These are phyloP conservation scores for Marasmius oreades DNA, from an alignment of 1,284 basidiomycete genomes.

Conservation along the genomic window DNA sequence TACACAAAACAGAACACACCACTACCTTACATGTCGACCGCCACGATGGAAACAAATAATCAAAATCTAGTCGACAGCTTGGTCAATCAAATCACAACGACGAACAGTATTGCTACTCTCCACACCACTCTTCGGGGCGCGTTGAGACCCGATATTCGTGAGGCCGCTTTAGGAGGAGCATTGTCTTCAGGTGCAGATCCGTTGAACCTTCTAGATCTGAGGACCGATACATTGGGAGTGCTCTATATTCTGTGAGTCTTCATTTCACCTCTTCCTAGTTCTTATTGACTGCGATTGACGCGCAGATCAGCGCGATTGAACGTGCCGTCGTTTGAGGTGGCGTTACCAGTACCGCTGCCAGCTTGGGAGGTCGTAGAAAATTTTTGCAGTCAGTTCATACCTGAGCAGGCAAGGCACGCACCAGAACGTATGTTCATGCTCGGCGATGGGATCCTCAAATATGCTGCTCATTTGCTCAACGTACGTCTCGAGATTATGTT, in stretches of 20 bases:
- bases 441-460: constrained; percentile 41
- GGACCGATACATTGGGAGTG: constrained; percentile 56
- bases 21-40: not conserved
- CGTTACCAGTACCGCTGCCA: constrained; percentile 34
- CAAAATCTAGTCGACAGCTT: constrained; percentile 33
- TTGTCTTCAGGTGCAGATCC: constrained; percentile 59
- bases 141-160: constrained; percentile 40
- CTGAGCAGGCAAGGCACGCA: constrained; percentile 56
- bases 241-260: constrained; percentile 66
- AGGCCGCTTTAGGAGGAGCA: constrained; percentile 44
- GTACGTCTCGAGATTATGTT: constrained; percentile 17
- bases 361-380: constrained; percentile 38
- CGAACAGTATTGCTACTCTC: constrained; percentile 32
- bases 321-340: constrained; percentile 14
- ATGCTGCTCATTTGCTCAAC: constrained; percentile 34
- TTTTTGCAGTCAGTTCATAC: constrained; percentile 58
- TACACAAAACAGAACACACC: no score
- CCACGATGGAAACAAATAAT: constrained; percentile 20
- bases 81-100: constrained; percentile 42
- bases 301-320: constrained; percentile 51
- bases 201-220: constrained; percentile 49
- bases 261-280: not conserved
- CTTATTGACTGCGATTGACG: not conserved
- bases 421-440: constrained; percentile 49
- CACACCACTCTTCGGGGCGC: constrained; percentile 38